Evolutionary conservation across 2,329 filamentous ascomycete species (phyloP).

Genomic region (Aspergillus latus): DNA sequence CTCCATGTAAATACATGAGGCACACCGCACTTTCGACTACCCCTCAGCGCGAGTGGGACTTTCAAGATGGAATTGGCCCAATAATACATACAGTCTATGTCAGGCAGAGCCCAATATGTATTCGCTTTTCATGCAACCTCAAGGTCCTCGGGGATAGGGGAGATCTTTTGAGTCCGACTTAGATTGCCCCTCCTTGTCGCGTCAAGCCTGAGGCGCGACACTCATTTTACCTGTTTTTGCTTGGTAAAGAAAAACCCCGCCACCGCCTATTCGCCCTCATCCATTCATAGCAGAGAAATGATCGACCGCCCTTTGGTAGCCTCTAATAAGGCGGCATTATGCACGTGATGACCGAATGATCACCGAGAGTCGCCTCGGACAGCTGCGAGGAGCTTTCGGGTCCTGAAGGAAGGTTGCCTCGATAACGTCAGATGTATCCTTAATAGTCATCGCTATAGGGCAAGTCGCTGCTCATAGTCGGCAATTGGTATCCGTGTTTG

Average conservation of each 20-base stretch:
- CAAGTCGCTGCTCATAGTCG: not conserved
- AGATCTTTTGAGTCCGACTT: not conserved
- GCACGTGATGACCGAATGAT: not conserved
- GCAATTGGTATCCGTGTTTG: not conserved
- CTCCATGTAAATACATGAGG: not conserved
- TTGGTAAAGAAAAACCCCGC: not conserved
- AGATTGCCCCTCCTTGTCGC: slow-evolving; percentile 3
- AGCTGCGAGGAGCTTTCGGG: not conserved
- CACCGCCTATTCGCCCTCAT: not conserved
- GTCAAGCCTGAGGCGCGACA: not conserved
- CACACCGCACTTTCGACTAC: slow-evolving; percentile 8
- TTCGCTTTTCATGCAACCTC: not conserved
- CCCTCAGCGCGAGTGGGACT: not conserved
- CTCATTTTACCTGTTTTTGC: slow-evolving; percentile 1
- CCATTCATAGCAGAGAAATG: not conserved
- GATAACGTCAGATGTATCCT: not conserved
- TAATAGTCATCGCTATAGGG: not conserved
- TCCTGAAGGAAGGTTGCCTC: no score
- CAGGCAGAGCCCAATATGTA: not conserved
- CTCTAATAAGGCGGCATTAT: not conserved
- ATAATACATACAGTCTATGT: not conserved
- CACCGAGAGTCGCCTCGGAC: not conserved
- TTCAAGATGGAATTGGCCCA: not conserved
- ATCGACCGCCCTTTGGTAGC: not conserved
- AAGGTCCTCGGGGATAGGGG: slow-evolving; percentile 7